Evolutionary conservation across 2,329 filamentous ascomycete species (phyloP), one percentile per base, ranked within the genome.

Genomic region (Coleophoma cylindrospora): DNA sequence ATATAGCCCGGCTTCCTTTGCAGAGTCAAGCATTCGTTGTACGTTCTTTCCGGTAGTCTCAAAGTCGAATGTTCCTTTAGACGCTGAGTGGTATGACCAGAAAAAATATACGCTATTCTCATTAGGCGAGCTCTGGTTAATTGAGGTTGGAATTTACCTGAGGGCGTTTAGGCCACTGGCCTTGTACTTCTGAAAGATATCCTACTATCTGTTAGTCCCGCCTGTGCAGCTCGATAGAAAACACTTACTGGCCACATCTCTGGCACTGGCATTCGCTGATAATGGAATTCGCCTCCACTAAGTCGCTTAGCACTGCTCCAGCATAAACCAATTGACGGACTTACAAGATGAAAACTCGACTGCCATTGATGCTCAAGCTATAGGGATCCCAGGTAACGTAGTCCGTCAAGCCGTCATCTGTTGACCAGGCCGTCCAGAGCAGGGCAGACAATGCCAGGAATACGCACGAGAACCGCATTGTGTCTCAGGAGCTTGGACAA

Each of bases 181-280:
- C 53, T 71, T 70, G 52, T 78, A 69, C 51, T 79, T 79, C 47
- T 80, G 74, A 50, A 80, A 76, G 34, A 80, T 72, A 54, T 79
- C 75, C 36, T 74, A 40, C 12, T 10, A 2, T 12, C 66, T 66
- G 72, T 11, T 27, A 50, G 52, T 54, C 40, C 33, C 17, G 14
- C 14, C 40, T 34, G 10, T 27, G 27, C 17, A 37, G 49, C 34
- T 15, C 22, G 33, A 46, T 19, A 27, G 15, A 21, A 34, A 7
- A 14, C 19, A 61, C 60, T 44, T 50, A 68, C 64, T 19, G 65
- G 58, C 74, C 77, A 80, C 22, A 80, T 56, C 47, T 78, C 76
- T 1, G 76, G 76, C 0, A 79, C 74, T 1, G 76, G 77, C 34
- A 80, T 67, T 3, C 76, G 68, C 54, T 73, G 69, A 50, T 79